Conservation (phyloP, 2,329 filamentous ascomycete species). For the Sporothrix euskadiensis region DNA sequence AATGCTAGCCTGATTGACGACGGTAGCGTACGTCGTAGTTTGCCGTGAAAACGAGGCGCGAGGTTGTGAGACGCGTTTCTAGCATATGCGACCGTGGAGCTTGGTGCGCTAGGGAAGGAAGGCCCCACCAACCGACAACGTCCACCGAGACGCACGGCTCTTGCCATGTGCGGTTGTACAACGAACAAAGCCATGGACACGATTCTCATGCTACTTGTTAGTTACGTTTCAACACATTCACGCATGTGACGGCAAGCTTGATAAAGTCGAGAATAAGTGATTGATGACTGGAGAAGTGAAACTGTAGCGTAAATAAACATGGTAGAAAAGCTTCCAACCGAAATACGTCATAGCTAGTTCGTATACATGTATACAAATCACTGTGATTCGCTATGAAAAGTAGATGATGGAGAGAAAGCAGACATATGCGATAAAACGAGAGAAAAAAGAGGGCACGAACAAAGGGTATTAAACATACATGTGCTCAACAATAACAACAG, state of each 20-base stretch:
- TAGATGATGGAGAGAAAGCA: neutral
- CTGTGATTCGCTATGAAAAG: neutral
- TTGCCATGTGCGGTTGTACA: neutral
- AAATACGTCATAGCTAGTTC: neutral
- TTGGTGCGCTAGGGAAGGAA: neutral
- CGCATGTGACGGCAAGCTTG: neutral
- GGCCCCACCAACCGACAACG: neutral
- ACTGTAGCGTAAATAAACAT: neutral
- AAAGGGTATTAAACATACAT: conserved; percentile 8
- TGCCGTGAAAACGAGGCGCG: neutral
- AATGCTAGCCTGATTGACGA: neutral
- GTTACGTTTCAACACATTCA: neutral
- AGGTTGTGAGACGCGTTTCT: conserved; percentile 15
- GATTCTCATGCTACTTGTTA: neutral
- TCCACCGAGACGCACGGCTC: neutral
- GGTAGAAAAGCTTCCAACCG: neutral
- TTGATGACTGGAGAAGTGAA: neutral
- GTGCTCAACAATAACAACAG: neutral
- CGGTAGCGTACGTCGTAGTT: neutral
- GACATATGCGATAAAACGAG: neutral
- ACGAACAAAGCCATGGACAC: neutral
- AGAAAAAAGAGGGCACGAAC: neutral
- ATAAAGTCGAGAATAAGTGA: neutral
- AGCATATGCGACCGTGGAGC: neutral
- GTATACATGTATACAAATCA: neutral